Evolutionary conservation across 495 filamentous ascomycete genomes (phyloP), one percentile per base, ranked within the genome.

Genomic region (Cercophora sp.): DNA sequence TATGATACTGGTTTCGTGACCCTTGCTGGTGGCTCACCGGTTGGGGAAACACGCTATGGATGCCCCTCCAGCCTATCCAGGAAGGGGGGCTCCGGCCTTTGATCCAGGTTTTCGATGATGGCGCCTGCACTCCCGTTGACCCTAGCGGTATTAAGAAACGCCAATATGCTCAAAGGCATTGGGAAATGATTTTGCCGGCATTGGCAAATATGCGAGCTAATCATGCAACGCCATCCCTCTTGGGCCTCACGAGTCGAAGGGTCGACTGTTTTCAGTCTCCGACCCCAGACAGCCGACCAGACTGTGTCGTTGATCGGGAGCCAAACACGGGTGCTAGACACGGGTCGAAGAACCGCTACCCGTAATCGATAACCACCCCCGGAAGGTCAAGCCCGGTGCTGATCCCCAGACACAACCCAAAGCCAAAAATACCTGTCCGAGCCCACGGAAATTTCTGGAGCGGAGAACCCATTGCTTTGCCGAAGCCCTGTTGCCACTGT

Each of bases 131-230:
- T 63, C 61, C 61, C 61, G 57, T 61, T 55, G 48, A 52, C 48
- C 41, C 59, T 54, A 45, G 55, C 35, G 48, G 57, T 58, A 47
- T 61, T 55, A 49, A 56, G 48, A 57, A 50, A 62, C 54, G 53
- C 43, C 52, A 51, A 56, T 60, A 55, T 54, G 20, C 26, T 56
- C 52, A 59, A 61, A 61, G 64, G 66, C 64, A 65, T 67, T 58
- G 66, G 39, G 25, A 37, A 40, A 40, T 29, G 49, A 58, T 68
- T 70, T 70, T 70, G 59, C 67, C 65, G 62, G 63, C 60, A 66
- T 66, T 64, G 65, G 62, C 59, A 68, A 65, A 67, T 62, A 59
- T 66, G 67, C 67, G 55, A 51, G 47, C 29, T 54, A 55, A 62
- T 67, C 58, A 67, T 69, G 66, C 66, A 60, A 19, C 51, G 32